Evolutionary conservation across 371 early-diverging fungal genomes (phyloP), one percentile per base, ranked within the genome.

Genomic region (Mortierella sp.): DNA sequence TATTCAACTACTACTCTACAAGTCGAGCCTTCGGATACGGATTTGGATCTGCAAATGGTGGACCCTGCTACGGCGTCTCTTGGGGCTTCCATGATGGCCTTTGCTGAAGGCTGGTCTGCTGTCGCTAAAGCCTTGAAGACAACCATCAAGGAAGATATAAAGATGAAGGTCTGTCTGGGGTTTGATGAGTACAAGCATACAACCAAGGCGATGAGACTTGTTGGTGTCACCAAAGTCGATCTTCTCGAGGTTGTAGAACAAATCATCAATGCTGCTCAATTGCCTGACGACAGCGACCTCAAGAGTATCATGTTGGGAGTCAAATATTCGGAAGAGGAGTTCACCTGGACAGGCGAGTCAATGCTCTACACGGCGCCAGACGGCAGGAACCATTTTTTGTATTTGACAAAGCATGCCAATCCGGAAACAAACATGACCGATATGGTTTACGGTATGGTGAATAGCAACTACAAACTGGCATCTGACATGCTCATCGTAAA

Each of bases 281-380:
- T 73, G 9, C 68, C 73, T n/a, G 34, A 57, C 26, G 35, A 55
- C 8, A 54, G 60, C 1, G 73, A 73, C 42, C 34, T 73, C 54
- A 73, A 63, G 37, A 28, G 47, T 28, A 55, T 67, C 49, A 67
- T 73, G 73, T 1, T 47, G 1, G 73, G 66, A 10, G 26, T 72
- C 55, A 67, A 61, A 34, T 72, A 66, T 42, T 72, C 73, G 31
- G 34, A 31, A n/a, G 56, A 72, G 15, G 55, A 72, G 15, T 62
- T 72, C 53, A 66, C 73, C 6, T 72, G 73, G 73, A 28, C 53
- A 9, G 63, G 56, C 37, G 73, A 72, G 28, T 72, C 73, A 13
- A 67, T 72, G 62, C 59, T 42, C 12, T 73, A 55, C 56, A 62
- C 67, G 12, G 37, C 42, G 1, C 62, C 67, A 1, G 51, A 32